Conservation (phyloP, 805 yeast genomes). For the Saturnispora hagleri region DNA sequence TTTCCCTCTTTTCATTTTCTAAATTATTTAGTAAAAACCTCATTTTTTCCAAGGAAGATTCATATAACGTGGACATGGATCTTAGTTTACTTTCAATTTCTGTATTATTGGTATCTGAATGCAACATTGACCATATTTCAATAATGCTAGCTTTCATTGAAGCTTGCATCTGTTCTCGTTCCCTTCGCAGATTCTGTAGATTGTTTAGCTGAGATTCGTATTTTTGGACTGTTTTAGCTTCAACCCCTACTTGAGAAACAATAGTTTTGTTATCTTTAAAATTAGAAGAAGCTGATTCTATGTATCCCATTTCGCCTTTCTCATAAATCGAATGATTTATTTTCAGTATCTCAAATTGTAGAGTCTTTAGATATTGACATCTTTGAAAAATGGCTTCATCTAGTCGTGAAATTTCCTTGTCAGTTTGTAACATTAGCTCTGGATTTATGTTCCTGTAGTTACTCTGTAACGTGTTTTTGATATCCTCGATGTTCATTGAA, state of each 20-base stretch:
- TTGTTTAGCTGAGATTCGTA: slow-evolving; percentile 10
- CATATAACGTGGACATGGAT: slow-evolving; percentile 39
- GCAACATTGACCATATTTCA: slow-evolving; percentile 35
- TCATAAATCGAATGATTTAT: slow-evolving; percentile 8
- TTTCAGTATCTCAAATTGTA: background rate
- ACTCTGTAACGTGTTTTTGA: slow-evolving; percentile 21
- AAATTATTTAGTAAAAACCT: slow-evolving; percentile 49
- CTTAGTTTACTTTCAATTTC: slow-evolving; percentile 29
- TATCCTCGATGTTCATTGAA: slow-evolving; percentile 10
- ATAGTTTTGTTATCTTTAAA: slow-evolving; percentile 15
- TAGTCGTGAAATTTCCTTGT: slow-evolving; percentile 23
- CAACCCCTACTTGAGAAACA: slow-evolving; percentile 19
- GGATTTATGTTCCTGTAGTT: slow-evolving; percentile 24
- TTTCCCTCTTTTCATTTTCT: slow-evolving; percentile 48
- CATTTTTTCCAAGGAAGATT: slow-evolving; percentile 39
- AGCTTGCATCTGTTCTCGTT: slow-evolving; percentile 30
- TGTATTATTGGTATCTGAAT: slow-evolving; percentile 28
- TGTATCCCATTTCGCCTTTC: slow-evolving; percentile 5
- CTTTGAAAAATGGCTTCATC: slow-evolving; percentile 12
- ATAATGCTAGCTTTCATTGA: slow-evolving; percentile 21
- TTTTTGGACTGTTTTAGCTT: slow-evolving; percentile 10
- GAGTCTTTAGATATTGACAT: background rate
- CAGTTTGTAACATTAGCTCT: slow-evolving; percentile 17
- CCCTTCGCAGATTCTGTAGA: slow-evolving; percentile 26
- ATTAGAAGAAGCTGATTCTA: slow-evolving; percentile 2